Base-by-base conservation (phyloP, 257 asterid species). In the Agastache rugosa region DNA sequence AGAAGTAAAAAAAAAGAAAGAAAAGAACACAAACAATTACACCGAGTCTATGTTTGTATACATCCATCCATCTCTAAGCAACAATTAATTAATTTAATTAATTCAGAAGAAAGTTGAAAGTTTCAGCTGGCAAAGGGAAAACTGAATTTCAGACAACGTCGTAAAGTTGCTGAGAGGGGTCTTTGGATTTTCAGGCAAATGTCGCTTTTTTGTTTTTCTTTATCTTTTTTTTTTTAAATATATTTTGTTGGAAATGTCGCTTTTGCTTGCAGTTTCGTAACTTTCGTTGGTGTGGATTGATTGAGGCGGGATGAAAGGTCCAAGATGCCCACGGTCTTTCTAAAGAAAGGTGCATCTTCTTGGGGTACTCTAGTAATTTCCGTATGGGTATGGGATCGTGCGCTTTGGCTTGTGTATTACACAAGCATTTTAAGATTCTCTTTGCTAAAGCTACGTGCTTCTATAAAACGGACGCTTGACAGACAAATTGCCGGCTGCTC, bases 71-170 rank as follows among this genome's bases (percentile, higher is more conserved):
- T 44, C 54, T 17, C 58, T 1, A 72, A 50, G 37, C 45, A 72
- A 54, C 56, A 22, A 67, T 59, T 44, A n/a, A n/a, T n/a, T n/a
- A 23, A 78, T 76, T 14, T n/a, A n/a, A n/a, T n/a, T n/a, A 23
- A 78, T 76, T 14, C 9, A 14, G 59, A 6, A 20, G n/a, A 16
- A 50, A 11, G 44, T 16, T 47, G 35, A 65, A 69, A 48, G 14
- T 58, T 77, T 79, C 69, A 70, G 72, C 78, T 67, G 80, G 29
- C 73, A 69, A 67, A 41, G 64, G 17, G 67, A 42, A 37, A 11
- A 2, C 11, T 60, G 50, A 41, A 66, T 37, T 44, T 27, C 63
- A 15, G 85, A 81, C 71, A 73, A 37, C 62, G 29, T 42, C 73
- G 79, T 72, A 63, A 67, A 50, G n/a, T 25, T 27, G 60, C 31